A percentile compares a stretch with the other conserved stretches of the same genome.
phyloP scores from a whole-genome alignment of 306 rosid genomes.

The Pyrus bretschneideri region DNA sequence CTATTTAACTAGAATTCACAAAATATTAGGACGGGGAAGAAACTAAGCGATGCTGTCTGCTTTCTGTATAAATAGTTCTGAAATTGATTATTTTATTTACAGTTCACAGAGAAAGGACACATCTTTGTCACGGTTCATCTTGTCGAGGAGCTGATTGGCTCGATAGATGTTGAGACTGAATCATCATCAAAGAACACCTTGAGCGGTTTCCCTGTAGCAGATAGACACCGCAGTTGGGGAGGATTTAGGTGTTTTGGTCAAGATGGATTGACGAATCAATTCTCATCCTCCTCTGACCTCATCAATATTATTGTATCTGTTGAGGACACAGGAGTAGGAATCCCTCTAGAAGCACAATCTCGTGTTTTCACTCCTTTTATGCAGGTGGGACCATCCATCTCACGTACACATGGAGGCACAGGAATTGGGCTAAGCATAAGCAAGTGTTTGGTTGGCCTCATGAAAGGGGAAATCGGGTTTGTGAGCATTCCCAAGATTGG shows the following conservation, averaged over 20 bases:
- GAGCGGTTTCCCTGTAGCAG: slow-evolving; percentile 76
- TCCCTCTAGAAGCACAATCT: slow-evolving; percentile 69
- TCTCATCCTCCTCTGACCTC: slow-evolving; percentile 45
- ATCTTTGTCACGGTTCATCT: slow-evolving; percentile 84
- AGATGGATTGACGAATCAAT: slow-evolving; percentile 48
- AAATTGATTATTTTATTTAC: slow-evolving; percentile 31
- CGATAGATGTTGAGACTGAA: slow-evolving; percentile 65
- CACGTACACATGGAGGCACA: slow-evolving; percentile 90
- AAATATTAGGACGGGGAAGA: no score
- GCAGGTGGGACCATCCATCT: slow-evolving; percentile 90
- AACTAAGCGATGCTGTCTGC: background rate
- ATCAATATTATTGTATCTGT: slow-evolving; percentile 79
- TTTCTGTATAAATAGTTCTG: background rate
- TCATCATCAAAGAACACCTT: slow-evolving; percentile 56
- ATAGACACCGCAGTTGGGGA: slow-evolving; percentile 64
- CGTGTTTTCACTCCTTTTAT: slow-evolving; percentile 87
- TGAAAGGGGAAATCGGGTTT: slow-evolving; percentile 94
- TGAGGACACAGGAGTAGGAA: slow-evolving; percentile 97
- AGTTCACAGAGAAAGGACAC: slow-evolving; percentile 98
- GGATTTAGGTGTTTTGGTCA: slow-evolving; percentile 49
- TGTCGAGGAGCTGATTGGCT: slow-evolving; percentile 66
- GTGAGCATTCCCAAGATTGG: slow-evolving; percentile 77
- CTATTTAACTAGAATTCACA: background rate
- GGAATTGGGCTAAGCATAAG: slow-evolving; percentile 97
- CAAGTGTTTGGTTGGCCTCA: slow-evolving; percentile 92